phyloP scores from a whole-genome alignment of 306 rosid genomes.

The Geum urbanum region DNA sequence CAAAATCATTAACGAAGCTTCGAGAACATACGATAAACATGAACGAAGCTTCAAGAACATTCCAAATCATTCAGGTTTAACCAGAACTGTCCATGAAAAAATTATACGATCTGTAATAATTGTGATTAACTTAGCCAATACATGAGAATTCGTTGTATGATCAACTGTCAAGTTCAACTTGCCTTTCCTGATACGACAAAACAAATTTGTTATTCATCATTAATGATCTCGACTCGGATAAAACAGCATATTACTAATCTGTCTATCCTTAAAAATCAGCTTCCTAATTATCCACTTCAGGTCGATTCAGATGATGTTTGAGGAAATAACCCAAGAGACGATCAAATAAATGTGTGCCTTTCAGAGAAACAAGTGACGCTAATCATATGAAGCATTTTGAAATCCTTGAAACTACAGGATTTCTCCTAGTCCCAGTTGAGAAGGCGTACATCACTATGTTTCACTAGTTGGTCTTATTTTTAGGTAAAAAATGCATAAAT shows the following conservation, averaged over 20 bases:
- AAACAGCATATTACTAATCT: background rate
- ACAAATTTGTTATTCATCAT: background rate
- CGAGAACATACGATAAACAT: background rate
- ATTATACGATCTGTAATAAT: background rate
- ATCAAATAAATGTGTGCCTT: too few relatives aligned
- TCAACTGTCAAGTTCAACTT: background rate
- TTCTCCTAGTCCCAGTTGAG: background rate
- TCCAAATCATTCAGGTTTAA: background rate
- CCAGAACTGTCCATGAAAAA: background rate
- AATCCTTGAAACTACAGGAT: background rate
- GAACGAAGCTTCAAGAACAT: conserved; percentile 1
- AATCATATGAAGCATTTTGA: background rate
- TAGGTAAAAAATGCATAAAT: background rate
- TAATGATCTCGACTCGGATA: background rate
- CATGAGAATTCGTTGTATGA: background rate
- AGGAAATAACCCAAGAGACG: background rate
- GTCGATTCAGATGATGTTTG: background rate
- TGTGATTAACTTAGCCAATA: background rate
- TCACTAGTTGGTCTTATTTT: background rate
- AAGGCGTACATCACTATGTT: background rate
- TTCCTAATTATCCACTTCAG: background rate
- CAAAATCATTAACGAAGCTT: background rate
- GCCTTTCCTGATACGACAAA: conserved; percentile 1
- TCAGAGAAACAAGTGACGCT: background rate
- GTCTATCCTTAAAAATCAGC: background rate